Base-by-base conservation (phyloP, 2,329 filamentous ascomycete species). In the Xylogone sp. region DNA sequence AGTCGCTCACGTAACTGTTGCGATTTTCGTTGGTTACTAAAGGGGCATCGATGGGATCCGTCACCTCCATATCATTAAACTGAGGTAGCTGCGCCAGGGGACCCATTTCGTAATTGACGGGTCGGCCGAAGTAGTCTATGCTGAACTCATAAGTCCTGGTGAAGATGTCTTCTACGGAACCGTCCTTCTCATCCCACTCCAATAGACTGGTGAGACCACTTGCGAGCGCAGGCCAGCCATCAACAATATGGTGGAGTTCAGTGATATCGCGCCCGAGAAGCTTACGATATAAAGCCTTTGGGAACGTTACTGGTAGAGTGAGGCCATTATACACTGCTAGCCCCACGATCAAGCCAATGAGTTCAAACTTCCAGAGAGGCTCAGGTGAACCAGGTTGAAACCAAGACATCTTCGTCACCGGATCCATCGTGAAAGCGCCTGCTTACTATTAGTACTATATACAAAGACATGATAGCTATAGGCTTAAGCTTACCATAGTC, bases 281-380 rank as follows among this genome's bases (percentile, higher is more conserved):
- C 59, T 89, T 89, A 49, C 83, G 80, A 69, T 99, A 99, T 3
- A 99, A 78, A 0, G 86, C 88, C 52, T 83, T 79, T 1, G 94
- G 94, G 54, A 99, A 94, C 1, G 87, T 96, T 42, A 97, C 79
- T 0, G 94, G 94, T 1, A 99, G 75, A 0, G 92, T 96, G 21
- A 97, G 76, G 1, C 93, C 93, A 59, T 99, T 99, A 71, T 94
- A 97, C 3, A 97, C 74, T 4, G 94, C 94, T 18, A 99, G 76
- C 1, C 89, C 95, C 56, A 97, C 78, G n/a, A 97, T 72, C 10
- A 97, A 70, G 1, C 94, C 94, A 27, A 97, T 76, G 19, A 97
- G 79, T 68, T 97, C 90, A 62, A 88, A 97, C 64, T 94, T 94
- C 82, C 93, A 94, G 6, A 88, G 75, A 2, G 90, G 89, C 55